These are phyloP conservation scores for Arabidopsis arenosa DNA, from an alignment of 345 rosid genomes.

Conservation along the genomic window DNA sequence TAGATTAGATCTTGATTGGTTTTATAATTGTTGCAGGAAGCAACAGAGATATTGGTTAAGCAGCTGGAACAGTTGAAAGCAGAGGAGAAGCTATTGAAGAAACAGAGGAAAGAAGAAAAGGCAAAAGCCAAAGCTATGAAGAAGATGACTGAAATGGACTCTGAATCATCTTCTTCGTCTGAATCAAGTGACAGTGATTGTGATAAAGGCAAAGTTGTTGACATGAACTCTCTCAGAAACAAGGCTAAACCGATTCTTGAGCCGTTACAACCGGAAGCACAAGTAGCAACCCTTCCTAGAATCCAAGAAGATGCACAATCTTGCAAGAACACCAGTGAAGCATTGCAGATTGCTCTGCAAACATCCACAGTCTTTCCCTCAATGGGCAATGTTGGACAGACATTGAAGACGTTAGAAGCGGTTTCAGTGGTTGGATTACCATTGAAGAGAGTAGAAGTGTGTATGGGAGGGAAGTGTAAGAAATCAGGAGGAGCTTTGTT, in stretches of 20 bases:
- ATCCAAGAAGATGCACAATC: background rate
- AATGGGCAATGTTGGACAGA: constrained; percentile 13
- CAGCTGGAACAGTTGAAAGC: constrained; percentile 60
- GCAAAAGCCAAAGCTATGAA: constrained; percentile 51
- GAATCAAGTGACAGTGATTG: constrained; percentile 61
- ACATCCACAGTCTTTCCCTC: constrained; percentile 22
- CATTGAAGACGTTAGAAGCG: constrained; percentile 18
- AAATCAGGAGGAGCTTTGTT: constrained; percentile 62
- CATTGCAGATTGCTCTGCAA: constrained; percentile 37
- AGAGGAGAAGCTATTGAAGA: constrained; percentile 63
- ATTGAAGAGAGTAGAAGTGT: constrained; percentile 62
- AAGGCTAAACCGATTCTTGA: constrained; percentile 13
- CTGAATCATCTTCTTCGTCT: constrained; percentile 52
- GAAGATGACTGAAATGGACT: constrained; percentile 45
- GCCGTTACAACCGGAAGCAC: constrained; percentile 20
- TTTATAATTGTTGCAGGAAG: constrained; percentile 53
- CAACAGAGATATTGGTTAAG: constrained; percentile 55
- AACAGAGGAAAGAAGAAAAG: constrained; percentile 56
- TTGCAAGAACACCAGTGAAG: constrained; percentile 34
- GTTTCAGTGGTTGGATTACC: constrained; percentile 21
- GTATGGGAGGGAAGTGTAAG: constrained; percentile 83
- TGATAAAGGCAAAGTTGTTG: constrained; percentile 52
- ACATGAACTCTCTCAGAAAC: constrained; percentile 55
- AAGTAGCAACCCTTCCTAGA: constrained; percentile 23
- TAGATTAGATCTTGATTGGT: constrained; percentile 8